Percentiles rank a stretch among this genome's conserved stretches.
phyloP scores from a whole-genome alignment of 176 grass and related monocot genomes.

The Thalia dealbata region DNA sequence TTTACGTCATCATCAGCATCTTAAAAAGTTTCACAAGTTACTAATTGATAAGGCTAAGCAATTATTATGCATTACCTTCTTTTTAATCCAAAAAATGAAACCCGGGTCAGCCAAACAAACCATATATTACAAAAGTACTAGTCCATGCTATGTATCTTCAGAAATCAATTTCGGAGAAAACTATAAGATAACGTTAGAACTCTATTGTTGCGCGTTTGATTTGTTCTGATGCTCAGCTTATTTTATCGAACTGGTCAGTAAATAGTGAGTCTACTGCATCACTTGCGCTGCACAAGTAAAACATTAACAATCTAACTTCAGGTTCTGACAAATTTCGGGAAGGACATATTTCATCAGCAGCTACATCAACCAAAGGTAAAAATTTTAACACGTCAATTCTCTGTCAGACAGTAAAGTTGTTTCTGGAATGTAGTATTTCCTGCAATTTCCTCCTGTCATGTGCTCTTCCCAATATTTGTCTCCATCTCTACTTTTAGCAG shows the following conservation, averaged over 20 bases:
- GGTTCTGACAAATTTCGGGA: conserved; percentile 50
- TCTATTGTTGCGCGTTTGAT: neutral
- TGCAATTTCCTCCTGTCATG: conserved; percentile 6
- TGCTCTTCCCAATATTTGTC: conserved; percentile 5
- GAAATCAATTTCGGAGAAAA: neutral
- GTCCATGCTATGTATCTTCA: neutral
- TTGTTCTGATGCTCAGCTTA: neutral
- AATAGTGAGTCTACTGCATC: neutral
- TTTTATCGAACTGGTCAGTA: neutral
- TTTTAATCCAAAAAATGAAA: neutral
- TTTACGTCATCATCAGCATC: conserved; percentile 1
- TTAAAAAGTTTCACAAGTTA: neutral
- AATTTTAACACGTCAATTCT: conserved; percentile 5
- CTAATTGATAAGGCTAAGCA: no score
- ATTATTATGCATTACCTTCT: neutral
- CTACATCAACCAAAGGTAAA: conserved; percentile 64
- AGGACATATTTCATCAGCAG: conserved; percentile 30
- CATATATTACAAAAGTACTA: neutral
- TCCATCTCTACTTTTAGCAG: conserved; percentile 41
- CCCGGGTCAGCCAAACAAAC: neutral
- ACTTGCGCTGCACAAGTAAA: conserved; percentile 50
- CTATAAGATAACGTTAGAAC: neutral
- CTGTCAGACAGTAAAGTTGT: neutral
- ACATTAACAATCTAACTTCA: conserved; percentile 37
- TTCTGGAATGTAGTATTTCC: neutral